Evolutionary conservation across 78 protist genomes (phyloP), one percentile per base, ranked within the genome.

Genomic region (Kipferlia bialata): DNA sequence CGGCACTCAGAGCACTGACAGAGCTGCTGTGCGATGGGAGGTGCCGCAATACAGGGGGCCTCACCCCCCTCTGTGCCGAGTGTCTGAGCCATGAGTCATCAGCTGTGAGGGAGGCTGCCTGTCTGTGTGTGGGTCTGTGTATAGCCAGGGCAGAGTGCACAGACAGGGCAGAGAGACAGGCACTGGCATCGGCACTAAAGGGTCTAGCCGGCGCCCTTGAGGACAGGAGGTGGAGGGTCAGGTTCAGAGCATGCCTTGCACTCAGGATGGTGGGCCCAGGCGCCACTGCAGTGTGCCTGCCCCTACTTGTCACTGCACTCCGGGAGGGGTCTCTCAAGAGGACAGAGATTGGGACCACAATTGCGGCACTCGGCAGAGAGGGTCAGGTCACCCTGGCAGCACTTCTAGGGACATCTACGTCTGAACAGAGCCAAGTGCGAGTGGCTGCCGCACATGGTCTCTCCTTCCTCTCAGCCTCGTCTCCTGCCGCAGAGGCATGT

Each of bases 251-350:
- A 15, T 13, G n/a, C 51, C 7, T 13, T 7, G 13, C 51, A 44
- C n/a, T 7, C 51, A 7, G n/a, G 51, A 7, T 13, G 51, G n/a
- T 15, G 51, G n/a, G n/a, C 51, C 51, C n/a, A 7, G 13, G 51
- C 51, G n/a, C 51, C 51, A 13, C 51, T 15, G 51, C 48, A 63
- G 32, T 17, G 36, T 16, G 67, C 67, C 29, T 13, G 67, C 67
- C 67, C 15, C 67, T 17, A 16, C 67, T 45, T 45, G 48, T 13
- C 51, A 44, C 51, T 15, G 51, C 51, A 44, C 51, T 7, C 51
- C 13, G n/a, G 51, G 51, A 13, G 51, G 51, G 51, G n/a, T n/a
- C n/a, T n/a, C n/a, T n/a, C n/a, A 44, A 44, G 51, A 44, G 51
- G 51, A 44, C n/a, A 44, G 51, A 7, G 51, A 13, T 44, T 44